Conservation (phyloP, 768 basidiomycete species). For the Panaeolus papilionaceus region DNA sequence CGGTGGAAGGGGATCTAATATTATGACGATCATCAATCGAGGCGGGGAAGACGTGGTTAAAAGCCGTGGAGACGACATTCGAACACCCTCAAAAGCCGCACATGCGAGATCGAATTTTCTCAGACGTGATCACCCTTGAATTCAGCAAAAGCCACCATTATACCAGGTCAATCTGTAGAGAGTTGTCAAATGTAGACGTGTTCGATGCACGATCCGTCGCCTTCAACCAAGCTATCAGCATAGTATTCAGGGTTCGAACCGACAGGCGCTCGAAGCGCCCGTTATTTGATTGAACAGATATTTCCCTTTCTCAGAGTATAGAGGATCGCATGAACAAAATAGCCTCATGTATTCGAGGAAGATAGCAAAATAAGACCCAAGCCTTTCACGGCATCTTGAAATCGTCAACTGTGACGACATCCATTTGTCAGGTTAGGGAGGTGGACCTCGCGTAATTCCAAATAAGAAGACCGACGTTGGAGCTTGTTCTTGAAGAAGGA, state of each 20-base stretch:
- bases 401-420: conserved; percentile 7
- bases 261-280: conserved; percentile 1
- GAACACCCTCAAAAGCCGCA: conserved; percentile 8
- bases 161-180: not conserved
- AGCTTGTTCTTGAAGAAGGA: not conserved
- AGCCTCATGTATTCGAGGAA: not conserved
- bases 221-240: not conserved
- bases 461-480: not conserved
- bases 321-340: not conserved
- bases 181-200: too few species aligned
- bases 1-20: conserved; percentile 8
- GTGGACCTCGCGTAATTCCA: not conserved
- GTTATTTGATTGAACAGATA: not conserved
- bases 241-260: conserved; percentile 5
- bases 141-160: not conserved
- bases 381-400: not conserved
- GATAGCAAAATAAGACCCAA: not conserved
- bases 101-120: not conserved
- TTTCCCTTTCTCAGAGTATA: not conserved
- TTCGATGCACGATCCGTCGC: too few species aligned
- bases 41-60: conserved; percentile 11
- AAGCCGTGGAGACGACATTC: conserved; percentile 9
- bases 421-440: not conserved
- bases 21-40: conserved; percentile 3
- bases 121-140: not conserved